Conservation (phyloP, 371 early-diverging fungal genomes). For the Mortierella sp. region DNA sequence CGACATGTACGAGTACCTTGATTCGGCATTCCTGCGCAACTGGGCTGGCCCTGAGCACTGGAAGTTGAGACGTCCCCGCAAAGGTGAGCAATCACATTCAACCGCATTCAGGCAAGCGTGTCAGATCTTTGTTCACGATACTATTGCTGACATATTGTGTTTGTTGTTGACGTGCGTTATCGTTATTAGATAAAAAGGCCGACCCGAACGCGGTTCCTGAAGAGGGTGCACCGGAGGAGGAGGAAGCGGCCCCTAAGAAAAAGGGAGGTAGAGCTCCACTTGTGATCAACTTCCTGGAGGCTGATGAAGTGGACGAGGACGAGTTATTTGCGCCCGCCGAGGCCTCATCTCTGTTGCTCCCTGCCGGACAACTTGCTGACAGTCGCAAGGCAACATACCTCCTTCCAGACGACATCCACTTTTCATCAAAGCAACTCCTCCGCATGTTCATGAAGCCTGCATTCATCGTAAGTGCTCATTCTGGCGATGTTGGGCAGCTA, state of each 20-base stretch:
- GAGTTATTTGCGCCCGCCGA: constrained; percentile 80
- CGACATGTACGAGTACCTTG: constrained; percentile 93
- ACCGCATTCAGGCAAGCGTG: background rate
- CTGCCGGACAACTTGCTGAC: constrained; percentile 61
- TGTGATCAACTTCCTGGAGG: constrained; percentile 73
- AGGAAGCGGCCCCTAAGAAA: constrained; percentile 53
- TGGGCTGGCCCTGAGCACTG: constrained; percentile 99
- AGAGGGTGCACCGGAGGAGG: constrained; percentile 19
- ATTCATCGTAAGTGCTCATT: constrained; percentile 66
- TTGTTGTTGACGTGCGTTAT: background rate
- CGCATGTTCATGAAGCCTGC: constrained; percentile 87
- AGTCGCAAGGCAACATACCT: constrained; percentile 64
- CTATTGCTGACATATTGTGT: background rate
- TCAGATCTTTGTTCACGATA: background rate
- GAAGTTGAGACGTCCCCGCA: constrained; percentile 76
- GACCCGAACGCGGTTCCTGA: constrained; percentile 18
- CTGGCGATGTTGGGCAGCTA: background rate
- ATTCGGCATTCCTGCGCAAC: constrained; percentile 79
- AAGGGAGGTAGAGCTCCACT: constrained; percentile 54
- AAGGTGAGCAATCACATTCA: constrained; percentile 43
- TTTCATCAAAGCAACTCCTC: constrained; percentile 85
- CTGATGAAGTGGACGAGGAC: constrained; percentile 68
- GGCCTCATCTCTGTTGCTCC: constrained; percentile 65
- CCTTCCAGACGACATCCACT: constrained; percentile 92
- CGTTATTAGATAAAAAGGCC: constrained; percentile 31